phyloP scores from a whole-genome alignment of 169 alveolate species.

The Cryptosporidium sp. region DNA sequence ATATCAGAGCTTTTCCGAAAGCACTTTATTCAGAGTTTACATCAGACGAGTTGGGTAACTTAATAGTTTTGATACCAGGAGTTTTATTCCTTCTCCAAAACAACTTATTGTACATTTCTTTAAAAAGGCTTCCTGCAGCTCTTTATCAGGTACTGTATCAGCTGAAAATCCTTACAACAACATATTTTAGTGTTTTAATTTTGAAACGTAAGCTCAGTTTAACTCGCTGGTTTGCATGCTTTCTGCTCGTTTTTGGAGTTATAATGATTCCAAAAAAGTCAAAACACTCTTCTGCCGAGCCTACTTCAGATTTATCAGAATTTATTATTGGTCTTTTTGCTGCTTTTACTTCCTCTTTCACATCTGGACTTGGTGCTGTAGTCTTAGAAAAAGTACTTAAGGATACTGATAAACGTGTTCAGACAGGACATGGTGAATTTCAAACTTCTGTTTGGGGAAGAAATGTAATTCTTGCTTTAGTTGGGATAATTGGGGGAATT shows the following conservation, averaged over 20 bases:
- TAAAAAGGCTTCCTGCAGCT: constrained; percentile 60
- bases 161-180: constrained; percentile 30
- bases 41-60: constrained; percentile 28
- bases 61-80: constrained; percentile 35
- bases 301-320: constrained; percentile 20
- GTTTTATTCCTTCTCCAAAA: constrained; percentile 42
- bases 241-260: constrained; percentile 36
- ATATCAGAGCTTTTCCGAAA: constrained; percentile 31
- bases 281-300: constrained; percentile 14
- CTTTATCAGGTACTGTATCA: constrained; percentile 46
- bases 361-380: constrained; percentile 52
- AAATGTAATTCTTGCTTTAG: constrained; percentile 45
- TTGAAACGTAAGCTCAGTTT: constrained; percentile 37
- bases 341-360: constrained; percentile 42
- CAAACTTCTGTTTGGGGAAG: constrained; percentile 67
- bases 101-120: constrained; percentile 28
- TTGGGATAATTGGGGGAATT: constrained; percentile 42
- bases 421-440: neutral
- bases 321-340: constrained; percentile 39
- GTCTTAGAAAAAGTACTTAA: constrained; percentile 37
- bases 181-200: constrained; percentile 35
- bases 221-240: constrained; percentile 57
- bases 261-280: constrained; percentile 41
- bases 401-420: constrained; percentile 26
- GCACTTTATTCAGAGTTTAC: constrained; percentile 20